Percentiles rank a stretch among this genome's conserved stretches.
These are phyloP conservation scores for Rosa persica DNA, from an alignment of 306 rosid species.

Conservation along the genomic window DNA sequence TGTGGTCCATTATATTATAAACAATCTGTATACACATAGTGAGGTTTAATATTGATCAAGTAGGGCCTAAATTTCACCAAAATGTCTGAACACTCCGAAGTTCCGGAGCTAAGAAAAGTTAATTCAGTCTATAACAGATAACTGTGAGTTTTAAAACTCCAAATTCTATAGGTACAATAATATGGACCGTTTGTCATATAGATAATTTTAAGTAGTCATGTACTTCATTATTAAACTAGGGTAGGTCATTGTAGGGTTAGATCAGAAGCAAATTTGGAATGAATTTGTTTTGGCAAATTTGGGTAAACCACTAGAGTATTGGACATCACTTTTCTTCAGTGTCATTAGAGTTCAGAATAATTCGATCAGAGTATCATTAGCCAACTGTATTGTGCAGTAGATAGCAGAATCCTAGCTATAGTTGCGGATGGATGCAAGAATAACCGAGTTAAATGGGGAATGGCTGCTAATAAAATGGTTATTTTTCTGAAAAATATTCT, in stretches of 20 bases:
- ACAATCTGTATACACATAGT: background rate
- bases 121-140: background rate
- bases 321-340: background rate
- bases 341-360: background rate
- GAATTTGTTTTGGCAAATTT: background rate
- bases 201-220: background rate
- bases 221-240: background rate
- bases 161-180: background rate
- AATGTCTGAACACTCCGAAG: constrained; percentile 1
- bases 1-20: constrained; percentile 12
- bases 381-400: background rate
- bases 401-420: background rate
- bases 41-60: constrained; percentile 4
- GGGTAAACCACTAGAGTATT: background rate
- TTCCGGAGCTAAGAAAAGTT: background rate
- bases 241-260: background rate
- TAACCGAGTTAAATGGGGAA: background rate
- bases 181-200: background rate
- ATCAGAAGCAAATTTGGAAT: background rate
- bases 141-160: background rate
- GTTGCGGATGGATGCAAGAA: background rate
- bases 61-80: background rate
- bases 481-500: background rate
- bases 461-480: background rate
- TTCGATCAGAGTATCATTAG: background rate